phyloP scores from a whole-genome alignment of 805 yeast species.

The Candida insectorum region DNA sequence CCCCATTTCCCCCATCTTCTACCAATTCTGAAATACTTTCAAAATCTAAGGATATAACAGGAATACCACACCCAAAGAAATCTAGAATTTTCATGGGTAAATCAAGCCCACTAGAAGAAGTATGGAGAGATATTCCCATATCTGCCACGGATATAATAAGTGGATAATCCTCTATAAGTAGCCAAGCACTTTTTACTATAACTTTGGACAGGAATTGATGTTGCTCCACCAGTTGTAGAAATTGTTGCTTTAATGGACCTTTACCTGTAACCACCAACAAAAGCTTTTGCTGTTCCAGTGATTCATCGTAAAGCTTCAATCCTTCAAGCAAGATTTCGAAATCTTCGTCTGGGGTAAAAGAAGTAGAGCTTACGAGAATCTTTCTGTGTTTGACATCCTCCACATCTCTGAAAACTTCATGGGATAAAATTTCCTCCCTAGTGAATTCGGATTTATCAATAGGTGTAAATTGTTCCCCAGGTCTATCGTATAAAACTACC shows the following conservation, averaged over 20 bases:
- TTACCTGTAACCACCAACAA: conserved; percentile 90
- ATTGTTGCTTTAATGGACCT: conserved; percentile 73
- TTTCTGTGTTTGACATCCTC: conserved; percentile 40
- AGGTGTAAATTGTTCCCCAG: conserved; percentile 67
- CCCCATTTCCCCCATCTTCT: conserved; percentile 64
- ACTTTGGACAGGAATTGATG: conserved; percentile 47
- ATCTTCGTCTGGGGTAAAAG: conserved; percentile 96
- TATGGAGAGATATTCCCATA: conserved; percentile 84
- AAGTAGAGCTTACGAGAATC: conserved; percentile 81
- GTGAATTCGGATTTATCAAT: conserved; percentile 28
- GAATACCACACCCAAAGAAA: conserved; percentile 93
- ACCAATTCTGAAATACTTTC: conserved; percentile 80
- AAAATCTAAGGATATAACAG: conserved; percentile 76
- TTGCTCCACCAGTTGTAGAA: conserved; percentile 44
- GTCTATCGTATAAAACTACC: conserved; percentile 79
- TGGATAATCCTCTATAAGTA: conserved; percentile 77
- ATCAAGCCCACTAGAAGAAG: conserved; percentile 89
- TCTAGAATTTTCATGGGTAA: conserved; percentile 97
- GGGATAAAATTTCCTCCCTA: conserved; percentile 22
- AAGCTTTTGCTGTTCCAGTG: conserved; percentile 42
- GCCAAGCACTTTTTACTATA: conserved; percentile 68
- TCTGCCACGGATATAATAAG: conserved; percentile 71
- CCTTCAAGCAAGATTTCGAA: conserved; percentile 68
- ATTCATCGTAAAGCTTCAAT: conserved; percentile 53
- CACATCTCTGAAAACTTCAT: conserved; percentile 24